A percentile compares a stretch with the other conserved stretches of the same genome.
Conservation (phyloP, 1,139 yeast species). For the Zygosaccharomyces pseudobailii region DNA sequence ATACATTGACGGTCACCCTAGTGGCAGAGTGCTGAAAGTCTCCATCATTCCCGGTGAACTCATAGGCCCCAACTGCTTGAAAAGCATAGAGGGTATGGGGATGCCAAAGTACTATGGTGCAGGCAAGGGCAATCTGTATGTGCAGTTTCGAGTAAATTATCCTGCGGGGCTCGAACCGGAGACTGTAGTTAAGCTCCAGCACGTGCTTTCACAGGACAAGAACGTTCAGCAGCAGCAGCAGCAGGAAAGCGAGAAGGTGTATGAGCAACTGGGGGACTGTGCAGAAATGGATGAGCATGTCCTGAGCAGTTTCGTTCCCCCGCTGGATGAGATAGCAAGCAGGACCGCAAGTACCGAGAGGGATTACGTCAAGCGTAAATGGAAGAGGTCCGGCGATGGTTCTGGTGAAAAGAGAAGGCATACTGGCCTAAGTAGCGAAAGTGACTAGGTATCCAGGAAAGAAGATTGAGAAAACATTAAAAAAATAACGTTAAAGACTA, state of each 20-base stretch:
- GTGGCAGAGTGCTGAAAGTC: conserved; percentile 23
- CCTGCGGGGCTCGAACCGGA: conserved; percentile 22
- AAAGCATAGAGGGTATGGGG: conserved; percentile 27
- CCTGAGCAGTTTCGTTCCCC: conserved; percentile 21
- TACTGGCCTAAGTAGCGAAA: not conserved
- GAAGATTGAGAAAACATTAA: no score
- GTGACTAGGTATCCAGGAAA: not conserved
- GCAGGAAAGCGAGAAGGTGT: conserved; percentile 9
- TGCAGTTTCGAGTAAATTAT: conserved; percentile 23
- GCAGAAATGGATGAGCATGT: conserved; percentile 28
- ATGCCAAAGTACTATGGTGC: conserved; percentile 24
- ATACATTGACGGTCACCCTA: conserved; percentile 27
- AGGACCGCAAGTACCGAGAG: not conserved
- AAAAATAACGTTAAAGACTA: no score
- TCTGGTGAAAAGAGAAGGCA: not conserved
- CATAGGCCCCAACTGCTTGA: conserved; percentile 21
- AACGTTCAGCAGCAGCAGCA: conserved; percentile 12
- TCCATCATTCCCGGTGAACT: conserved; percentile 28
- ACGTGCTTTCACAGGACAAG: conserved; percentile 17
- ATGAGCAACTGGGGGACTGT: conserved; percentile 16
- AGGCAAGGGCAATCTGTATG: conserved; percentile 25
- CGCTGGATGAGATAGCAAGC: conserved; percentile 2
- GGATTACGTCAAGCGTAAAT: conserved; percentile 1
- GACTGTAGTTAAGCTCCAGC: conserved; percentile 18
- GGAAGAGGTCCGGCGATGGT: not conserved